Base-by-base conservation (phyloP, 331 rosid species). In the Ulmus americana region DNA sequence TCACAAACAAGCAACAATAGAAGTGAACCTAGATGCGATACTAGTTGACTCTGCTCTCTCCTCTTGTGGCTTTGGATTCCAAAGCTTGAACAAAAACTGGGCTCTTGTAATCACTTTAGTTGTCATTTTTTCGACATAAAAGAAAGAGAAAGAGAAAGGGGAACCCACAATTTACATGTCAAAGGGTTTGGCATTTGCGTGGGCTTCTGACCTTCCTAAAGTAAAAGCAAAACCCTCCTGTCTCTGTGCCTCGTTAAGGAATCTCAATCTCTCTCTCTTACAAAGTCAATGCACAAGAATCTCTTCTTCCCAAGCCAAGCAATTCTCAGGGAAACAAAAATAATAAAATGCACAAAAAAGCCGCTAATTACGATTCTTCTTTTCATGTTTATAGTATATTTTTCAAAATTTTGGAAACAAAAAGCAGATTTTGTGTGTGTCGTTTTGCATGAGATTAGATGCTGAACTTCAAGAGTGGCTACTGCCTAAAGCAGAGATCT, bases 61-160 rank as follows among this genome's bases (percentile, higher is more conserved):
- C 47, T 11, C 28, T 53, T 39, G 14, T 22, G 68, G 88, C 96
- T 59, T 88, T 76, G 97, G 97, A 88, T 91, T 81, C 95, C 81
- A 63, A 74, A 64, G 64, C 42, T 20, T 46, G 71, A 67, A 81
- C 67, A 81, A 56, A 67, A 64, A 57, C 58, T 44, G 60, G 28
- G 73, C 73, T 3, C 61, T 61, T 62, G 70, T 69, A 45, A 55
- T 55, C 59, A 57, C 89, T 86, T 83, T 79, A 77, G 70, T 77
- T 65, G 58, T 67, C 70, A 60, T 69, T 63, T 69, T 61, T 54
- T 55, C 39, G 13, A 58, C 73, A 70, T 48, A 41, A 78, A 59
- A 78, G 65, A 64, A 40, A 64, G 73, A 73, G 70, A 78, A 61
- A 71, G 51, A 13, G 57, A 15, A 41, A 55, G 59, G 73, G 50